These are phyloP conservation scores for Linanthus parryae DNA, from an alignment of 148 eudicot genomes.

Conservation along the genomic window DNA sequence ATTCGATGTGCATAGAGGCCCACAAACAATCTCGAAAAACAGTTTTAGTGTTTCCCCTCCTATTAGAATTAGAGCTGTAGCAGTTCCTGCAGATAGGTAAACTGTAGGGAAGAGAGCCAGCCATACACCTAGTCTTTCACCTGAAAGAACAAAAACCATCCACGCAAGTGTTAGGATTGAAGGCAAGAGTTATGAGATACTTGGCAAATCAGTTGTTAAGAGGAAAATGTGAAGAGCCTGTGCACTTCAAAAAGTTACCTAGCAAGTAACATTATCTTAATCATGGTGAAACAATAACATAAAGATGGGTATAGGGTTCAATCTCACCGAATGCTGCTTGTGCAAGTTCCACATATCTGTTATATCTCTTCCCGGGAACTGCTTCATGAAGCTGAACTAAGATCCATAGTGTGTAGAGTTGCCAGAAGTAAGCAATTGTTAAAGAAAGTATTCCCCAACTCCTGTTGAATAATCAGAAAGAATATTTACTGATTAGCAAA, in stretches of 20 bases:
- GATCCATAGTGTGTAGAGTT: slow-evolving; percentile 95
- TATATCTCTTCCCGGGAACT: slow-evolving; percentile 95
- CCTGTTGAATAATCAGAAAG: slow-evolving; percentile 37
- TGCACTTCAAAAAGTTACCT: no score
- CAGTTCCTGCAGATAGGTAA: slow-evolving; percentile 92
- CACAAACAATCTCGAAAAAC: slow-evolving; percentile 89
- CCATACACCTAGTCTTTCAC: slow-evolving; percentile 86
- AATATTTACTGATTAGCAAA: not conserved
- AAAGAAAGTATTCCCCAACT: slow-evolving; percentile 94
- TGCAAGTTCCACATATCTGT: slow-evolving; percentile 94
- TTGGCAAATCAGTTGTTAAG: no score
- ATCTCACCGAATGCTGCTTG: slow-evolving; percentile 93
- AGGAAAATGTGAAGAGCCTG: no score
- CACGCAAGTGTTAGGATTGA: no score
- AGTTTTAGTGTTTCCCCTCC: slow-evolving; percentile 98
- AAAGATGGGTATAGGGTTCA: not conserved
- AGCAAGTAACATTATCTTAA: no score
- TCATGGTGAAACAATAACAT: not conserved
- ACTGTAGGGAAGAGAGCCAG: slow-evolving; percentile 96
- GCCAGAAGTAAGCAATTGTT: slow-evolving; percentile 89
- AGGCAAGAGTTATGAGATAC: no score
- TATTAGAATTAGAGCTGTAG: slow-evolving; percentile 84
- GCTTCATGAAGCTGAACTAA: slow-evolving; percentile 99
- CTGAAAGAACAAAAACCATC: slow-evolving; percentile 22
- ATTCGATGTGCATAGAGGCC: slow-evolving; percentile 81